phyloP scores from a whole-genome alignment of 23 red algal genomes.

The Gracilaria domingensis region DNA sequence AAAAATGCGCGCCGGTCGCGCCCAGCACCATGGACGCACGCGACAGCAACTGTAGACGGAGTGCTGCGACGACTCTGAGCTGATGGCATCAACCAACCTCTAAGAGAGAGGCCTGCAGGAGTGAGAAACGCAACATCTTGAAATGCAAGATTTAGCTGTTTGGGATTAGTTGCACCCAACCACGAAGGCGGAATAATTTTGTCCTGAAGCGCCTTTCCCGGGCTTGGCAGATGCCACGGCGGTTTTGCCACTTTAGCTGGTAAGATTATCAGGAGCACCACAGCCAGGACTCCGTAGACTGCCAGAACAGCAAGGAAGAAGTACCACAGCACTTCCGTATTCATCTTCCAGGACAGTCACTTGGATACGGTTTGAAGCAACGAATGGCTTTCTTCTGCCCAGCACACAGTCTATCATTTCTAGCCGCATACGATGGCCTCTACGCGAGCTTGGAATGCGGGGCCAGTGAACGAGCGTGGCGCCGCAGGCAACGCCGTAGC shows the following conservation, averaged over 20 bases:
- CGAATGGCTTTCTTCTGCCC: background rate
- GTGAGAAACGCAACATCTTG: slow-evolving; percentile 21
- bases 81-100: slow-evolving; percentile 18
- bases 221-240: slow-evolving; percentile 32
- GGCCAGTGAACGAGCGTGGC: too few species aligned
- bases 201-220: slow-evolving; percentile 3
- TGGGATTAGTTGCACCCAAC: slow-evolving; percentile 1
- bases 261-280: background rate
- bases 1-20: slow-evolving; percentile 92
- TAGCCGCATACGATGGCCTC: background rate
- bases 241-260: slow-evolving; percentile 10
- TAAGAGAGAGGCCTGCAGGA: background rate
- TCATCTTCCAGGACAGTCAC: background rate
- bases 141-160: background rate
- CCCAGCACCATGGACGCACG: slow-evolving; percentile 92
- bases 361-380: background rate
- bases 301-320: background rate
- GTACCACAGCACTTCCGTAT: background rate
- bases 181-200: slow-evolving; percentile 13
- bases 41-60: slow-evolving; percentile 47
- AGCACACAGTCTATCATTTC: background rate
- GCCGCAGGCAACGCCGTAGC: too few species aligned
- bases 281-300: background rate
- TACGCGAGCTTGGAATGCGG: too few species aligned
- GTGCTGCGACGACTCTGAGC: background rate